Base-by-base conservation (phyloP, 805 yeast species). In the Ogataea wickerhamii region DNA sequence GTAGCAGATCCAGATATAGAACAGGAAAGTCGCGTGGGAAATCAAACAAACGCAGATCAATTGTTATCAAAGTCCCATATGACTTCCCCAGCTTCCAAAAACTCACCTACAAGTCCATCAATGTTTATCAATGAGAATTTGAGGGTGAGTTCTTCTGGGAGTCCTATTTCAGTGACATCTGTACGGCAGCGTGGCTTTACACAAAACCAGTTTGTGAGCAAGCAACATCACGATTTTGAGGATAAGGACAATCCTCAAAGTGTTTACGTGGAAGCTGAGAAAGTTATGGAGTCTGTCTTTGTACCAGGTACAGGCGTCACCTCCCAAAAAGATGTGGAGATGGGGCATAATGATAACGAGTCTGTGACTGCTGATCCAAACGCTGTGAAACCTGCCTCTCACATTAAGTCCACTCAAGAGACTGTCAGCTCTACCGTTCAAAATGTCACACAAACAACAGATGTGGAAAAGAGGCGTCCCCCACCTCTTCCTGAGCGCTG, bases 91-190 rank as follows among this genome's bases (percentile, higher is more conserved):
- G 12, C 25, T 22, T 8, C 17, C 8, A 7, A 31, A 21, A 11
- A 32, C 23, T n/a, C 45, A 7, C 32, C 50, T 28, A 27, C 59
- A 36, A 32, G 41, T 36, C 57, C 60, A 3, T 44, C 51, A 20
- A 53, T 53, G 58, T 55, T 55, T 26, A 45, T 53, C 17, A 48
- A 38, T 34, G 60, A 55, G 16, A 45, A 41, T 14, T 47, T 53
- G 30, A 48, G 45, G 21, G 37, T 34, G 18, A 37, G 43, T 18
- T 29, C 51, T 16, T 2, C 30, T 8, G 31, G 41, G 13, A 24
- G 36, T 11, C 22, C 35, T 5, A 18, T 28, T 4, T 28, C 44
- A 26, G 5, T 32, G 34, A 12, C 29, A 12, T 26, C 29, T 26
- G 16, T 14, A 26, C 5, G 21, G 10, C 16, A 8, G n/a, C 22